Evolutionary conservation across 2,329 filamentous ascomycete genomes (phyloP).

Genomic region (Colletotrichum sp.): DNA sequence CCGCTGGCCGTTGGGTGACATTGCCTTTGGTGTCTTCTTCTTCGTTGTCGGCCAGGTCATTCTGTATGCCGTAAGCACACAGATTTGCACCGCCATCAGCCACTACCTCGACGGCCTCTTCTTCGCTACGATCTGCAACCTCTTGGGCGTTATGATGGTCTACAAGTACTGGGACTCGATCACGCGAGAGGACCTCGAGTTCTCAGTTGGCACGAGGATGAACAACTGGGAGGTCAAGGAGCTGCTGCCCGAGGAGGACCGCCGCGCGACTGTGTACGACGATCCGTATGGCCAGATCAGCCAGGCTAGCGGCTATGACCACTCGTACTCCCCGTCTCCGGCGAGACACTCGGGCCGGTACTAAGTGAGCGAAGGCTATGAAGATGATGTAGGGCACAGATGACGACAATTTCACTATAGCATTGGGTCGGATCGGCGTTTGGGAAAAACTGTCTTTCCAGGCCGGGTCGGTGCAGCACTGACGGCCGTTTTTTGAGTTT

Average conservation of each 20-base stretch:
- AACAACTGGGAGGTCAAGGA: slow-evolving; percentile 99
- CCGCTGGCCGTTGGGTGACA: slow-evolving; percentile 93
- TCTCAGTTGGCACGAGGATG: slow-evolving; percentile 91
- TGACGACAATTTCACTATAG: background rate
- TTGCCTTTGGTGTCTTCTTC: slow-evolving; percentile 88
- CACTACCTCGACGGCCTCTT: slow-evolving; percentile 96
- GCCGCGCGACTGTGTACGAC: slow-evolving; percentile 75
- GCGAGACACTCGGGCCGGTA: slow-evolving; percentile 52
- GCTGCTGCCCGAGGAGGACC: slow-evolving; percentile 79
- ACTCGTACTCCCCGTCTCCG: slow-evolving; percentile 50
- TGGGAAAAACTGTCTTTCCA: slow-evolving; percentile 12
- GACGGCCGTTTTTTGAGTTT: background rate
- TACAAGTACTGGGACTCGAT: slow-evolving; percentile 99
- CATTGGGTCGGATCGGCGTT: slow-evolving; percentile 12
- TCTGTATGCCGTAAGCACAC: slow-evolving; percentile 85
- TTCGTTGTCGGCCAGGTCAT: slow-evolving; percentile 92
- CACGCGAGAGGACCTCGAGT: slow-evolving; percentile 96
- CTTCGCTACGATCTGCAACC: slow-evolving; percentile 91
- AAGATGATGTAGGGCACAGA: background rate
- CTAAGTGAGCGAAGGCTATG: slow-evolving; percentile 23
- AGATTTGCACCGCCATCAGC: slow-evolving; percentile 81
- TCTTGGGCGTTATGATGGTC: slow-evolving; percentile 98
- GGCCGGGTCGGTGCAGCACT: background rate
- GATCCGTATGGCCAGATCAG: slow-evolving; percentile 65
- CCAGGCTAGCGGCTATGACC: slow-evolving; percentile 59